phyloP scores from a whole-genome alignment of 441 rosid species.

The Aquilaria agallochum region DNA sequence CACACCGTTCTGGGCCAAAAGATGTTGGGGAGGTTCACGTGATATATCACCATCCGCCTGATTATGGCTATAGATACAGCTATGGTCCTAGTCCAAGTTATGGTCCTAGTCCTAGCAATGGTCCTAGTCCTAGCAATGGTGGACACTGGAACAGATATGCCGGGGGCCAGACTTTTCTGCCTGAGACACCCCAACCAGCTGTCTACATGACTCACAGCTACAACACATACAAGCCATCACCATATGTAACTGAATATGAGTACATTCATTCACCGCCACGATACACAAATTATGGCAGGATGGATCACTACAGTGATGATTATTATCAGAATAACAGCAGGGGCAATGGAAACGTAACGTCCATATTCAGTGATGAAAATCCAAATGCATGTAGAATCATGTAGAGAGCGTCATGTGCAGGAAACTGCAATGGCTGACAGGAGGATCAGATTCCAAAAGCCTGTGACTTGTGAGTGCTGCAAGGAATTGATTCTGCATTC shows the following conservation, averaged over 20 bases:
- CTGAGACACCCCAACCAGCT: constrained; percentile 22
- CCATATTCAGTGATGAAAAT: constrained; percentile 73
- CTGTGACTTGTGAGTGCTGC: constrained; percentile 28
- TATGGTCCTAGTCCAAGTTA: constrained; percentile 23
- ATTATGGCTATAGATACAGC: constrained; percentile 34
- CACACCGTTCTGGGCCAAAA: constrained; percentile 32
- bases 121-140: constrained; percentile 19
- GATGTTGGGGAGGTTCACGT: constrained; percentile 53
- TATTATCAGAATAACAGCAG: constrained; percentile 26
- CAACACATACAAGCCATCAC: constrained; percentile 56
- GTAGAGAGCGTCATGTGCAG: constrained; percentile 31
- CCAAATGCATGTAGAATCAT: constrained; percentile 62
- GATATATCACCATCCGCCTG: constrained; percentile 42
- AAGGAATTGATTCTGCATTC: constrained; percentile 39
- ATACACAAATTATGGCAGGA: constrained; percentile 27
- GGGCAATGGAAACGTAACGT: constrained; percentile 46
- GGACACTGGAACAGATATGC: constrained; percentile 33
- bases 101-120: constrained; percentile 2
- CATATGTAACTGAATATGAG: constrained; percentile 58
- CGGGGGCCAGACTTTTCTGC: not conserved
- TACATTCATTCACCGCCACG: constrained; percentile 34
- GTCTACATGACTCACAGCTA: constrained; percentile 50
- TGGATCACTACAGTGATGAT: constrained; percentile 34
- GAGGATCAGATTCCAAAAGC: constrained; percentile 41
- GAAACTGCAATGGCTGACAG: constrained; percentile 8